These are phyloP conservation scores for Cadophora gregata DNA, from an alignment of 2,329 filamentous ascomycete genomes.

Conservation along the genomic window DNA sequence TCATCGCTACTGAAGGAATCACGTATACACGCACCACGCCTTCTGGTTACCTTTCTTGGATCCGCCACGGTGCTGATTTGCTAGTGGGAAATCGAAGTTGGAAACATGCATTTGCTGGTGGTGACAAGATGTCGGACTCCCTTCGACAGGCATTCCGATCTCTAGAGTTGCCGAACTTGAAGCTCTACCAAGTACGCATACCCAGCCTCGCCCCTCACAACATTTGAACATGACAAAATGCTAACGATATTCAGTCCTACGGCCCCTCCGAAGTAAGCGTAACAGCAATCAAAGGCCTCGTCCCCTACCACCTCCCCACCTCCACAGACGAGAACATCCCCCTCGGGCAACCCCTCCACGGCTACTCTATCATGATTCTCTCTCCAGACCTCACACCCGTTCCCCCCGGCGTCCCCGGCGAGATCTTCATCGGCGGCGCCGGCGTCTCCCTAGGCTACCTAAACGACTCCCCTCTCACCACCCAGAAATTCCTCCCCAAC, in stretches of 20 bases:
- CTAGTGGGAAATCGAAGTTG: neutral
- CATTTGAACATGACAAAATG: neutral
- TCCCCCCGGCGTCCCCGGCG: neutral
- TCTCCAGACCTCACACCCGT: neutral
- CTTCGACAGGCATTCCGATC: neutral
- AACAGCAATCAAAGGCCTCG: neutral
- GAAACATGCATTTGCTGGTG: neutral
- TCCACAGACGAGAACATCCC: neutral
- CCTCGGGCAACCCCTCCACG: neutral
- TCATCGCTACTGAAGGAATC: conserved; percentile 1
- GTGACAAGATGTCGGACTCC: neutral
- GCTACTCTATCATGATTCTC: neutral
- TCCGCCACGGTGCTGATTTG: neutral
- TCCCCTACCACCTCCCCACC: neutral
- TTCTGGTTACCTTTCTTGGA: neutral
- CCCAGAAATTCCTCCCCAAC: neutral
- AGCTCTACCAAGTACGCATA: neutral
- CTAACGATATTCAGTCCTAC: neutral
- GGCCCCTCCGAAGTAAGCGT: neutral
- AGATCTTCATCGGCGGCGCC: neutral
- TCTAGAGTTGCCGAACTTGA: neutral
- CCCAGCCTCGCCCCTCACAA: neutral
- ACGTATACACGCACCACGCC: neutral
- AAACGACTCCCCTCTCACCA: neutral
- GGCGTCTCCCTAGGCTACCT: neutral